phyloP scores from a whole-genome alignment of 2,329 filamentous ascomycete species.

The Nannizzia gypsea region DNA sequence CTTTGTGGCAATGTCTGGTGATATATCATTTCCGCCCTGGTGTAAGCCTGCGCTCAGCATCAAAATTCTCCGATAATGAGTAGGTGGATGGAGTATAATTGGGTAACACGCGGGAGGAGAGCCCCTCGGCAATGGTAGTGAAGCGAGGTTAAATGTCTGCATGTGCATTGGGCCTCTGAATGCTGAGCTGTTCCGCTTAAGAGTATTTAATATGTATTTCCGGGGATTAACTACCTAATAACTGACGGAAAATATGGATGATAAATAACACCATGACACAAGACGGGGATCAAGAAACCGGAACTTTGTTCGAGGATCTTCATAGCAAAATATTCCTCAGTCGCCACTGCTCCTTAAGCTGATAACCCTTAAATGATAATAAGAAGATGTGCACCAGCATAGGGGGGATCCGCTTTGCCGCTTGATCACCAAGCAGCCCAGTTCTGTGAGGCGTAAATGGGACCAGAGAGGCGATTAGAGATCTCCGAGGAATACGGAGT shows the following conservation, averaged over 20 bases:
- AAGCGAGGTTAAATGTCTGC: not conserved
- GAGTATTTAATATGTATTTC: not conserved
- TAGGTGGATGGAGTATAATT: not conserved
- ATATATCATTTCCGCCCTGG: not conserved
- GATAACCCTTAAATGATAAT: not conserved
- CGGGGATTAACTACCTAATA: not conserved
- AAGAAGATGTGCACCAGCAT: too few relatives aligned
- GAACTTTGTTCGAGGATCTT: not conserved
- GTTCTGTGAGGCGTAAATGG: not conserved
- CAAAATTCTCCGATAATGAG: not conserved
- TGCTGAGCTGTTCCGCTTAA: not conserved
- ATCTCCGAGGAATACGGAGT: not conserved
- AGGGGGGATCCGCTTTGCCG: not conserved
- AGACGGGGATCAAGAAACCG: not conserved
- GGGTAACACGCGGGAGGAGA: not conserved
- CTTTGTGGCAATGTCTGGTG: not conserved
- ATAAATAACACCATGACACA: not conserved
- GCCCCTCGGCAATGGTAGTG: not conserved
- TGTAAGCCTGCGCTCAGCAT: not conserved
- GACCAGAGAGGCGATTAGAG: not conserved
- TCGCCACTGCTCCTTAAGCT: not conserved
- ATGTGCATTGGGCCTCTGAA: not conserved
- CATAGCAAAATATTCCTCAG: not conserved
- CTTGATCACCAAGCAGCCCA: not conserved
- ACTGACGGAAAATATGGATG: not conserved